Evolutionary conservation across 257 asterid genomes (phyloP), one percentile per base, ranked within the genome.

Genomic region (Hygrophila difformis): DNA sequence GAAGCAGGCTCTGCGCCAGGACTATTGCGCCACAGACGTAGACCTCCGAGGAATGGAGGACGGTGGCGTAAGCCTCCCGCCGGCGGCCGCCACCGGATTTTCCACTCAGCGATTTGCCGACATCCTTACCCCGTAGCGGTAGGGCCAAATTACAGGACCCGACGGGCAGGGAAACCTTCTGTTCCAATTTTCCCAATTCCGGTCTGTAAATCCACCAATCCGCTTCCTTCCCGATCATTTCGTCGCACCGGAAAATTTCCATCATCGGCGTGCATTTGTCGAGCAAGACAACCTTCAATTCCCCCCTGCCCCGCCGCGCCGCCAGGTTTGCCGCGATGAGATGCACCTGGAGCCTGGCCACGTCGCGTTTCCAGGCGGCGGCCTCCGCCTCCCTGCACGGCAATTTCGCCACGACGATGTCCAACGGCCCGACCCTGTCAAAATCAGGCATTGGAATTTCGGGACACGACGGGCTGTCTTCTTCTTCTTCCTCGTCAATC

Each of bases 401-500:
- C 53, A 85, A 8, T 20, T 85, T 82, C 0, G 73, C 96, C 39
- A 89, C 93, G 1, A 89, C 45, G 73, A 85, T 9, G 57, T 85
- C 96, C 76, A 82, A 18, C 8, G 51, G 12, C 1, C 42, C 67
- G 5, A 73, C 68, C 11, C 12, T 26, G 1, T 59, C 62, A 19
- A 59, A 61, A 13, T 59, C 60, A 11, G 96, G 98, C 92, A 79
- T 77, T 6, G 96, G 96, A 15, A 89, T 75, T 34, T 85, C 96
- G 0, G 98, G 98, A 56, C 98, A 89, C 0, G 55, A 41, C 1
- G 94, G 57, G 1, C 96, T 94, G 11, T 84, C 85, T 18, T 49
- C 66, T 51, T 89, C 94, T 46, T 85, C 96, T 34, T 89, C 98
- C 47, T 89, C 98, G 38, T 89, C 96, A 39, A 89, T 85, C 98